These are phyloP conservation scores for Aspergillus sp. DNA, from an alignment of 2,329 filamentous ascomycete species.

Conservation along the genomic window DNA sequence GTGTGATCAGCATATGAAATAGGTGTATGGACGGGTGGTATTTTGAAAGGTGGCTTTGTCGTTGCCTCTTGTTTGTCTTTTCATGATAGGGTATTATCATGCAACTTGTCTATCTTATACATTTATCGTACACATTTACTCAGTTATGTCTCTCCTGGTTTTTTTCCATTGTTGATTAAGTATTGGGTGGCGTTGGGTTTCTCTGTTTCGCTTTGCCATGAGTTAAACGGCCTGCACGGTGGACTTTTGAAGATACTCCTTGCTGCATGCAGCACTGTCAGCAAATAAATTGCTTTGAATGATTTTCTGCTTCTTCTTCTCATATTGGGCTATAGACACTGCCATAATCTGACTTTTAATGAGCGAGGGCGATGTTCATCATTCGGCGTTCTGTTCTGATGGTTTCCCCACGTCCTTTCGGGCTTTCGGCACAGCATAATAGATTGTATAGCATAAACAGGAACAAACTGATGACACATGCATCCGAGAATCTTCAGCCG, in stretches of 20 bases:
- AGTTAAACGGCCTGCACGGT: background rate
- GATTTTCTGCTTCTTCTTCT: background rate
- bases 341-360: too few species aligned
- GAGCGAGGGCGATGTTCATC: too few species aligned
- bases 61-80: background rate
- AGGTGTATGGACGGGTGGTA: constrained; percentile 13
- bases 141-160: background rate
- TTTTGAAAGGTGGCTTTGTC: constrained; percentile 9
- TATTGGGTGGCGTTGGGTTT: background rate
- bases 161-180: background rate
- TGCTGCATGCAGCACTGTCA: background rate
- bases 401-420: too few species aligned
- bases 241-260: background rate
- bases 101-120: too few species aligned
- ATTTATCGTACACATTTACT: constrained; percentile 8
- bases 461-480: background rate
- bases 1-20: constrained; percentile 11
- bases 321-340: too few species aligned
- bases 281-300: background rate
- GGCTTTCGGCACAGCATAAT: background rate
- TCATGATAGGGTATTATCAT: background rate
- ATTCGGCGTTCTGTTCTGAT: too few species aligned
- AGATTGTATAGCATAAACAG: constrained; percentile 7
- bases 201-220: background rate
- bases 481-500: background rate